Evolutionary conservation across 1,139 yeast genomes (phyloP).

Genomic region (Pichia sp.): DNA sequence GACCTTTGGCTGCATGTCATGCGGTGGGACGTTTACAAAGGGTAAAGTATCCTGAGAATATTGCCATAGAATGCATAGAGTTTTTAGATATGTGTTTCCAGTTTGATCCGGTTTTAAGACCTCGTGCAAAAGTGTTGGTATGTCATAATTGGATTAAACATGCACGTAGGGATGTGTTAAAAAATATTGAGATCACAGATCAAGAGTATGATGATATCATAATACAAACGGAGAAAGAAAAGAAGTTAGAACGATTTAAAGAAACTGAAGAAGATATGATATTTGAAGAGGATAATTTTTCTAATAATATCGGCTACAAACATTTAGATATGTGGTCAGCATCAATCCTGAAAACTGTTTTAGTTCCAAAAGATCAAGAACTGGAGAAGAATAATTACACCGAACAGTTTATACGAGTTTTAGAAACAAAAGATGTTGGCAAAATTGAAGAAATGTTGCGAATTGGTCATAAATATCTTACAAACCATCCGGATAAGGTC

Average conservation of each 20-base stretch:
- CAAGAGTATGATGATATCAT: background rate
- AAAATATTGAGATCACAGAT: constrained; percentile 12
- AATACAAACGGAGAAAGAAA: background rate
- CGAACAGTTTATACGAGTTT: background rate
- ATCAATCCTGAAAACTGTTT: no score
- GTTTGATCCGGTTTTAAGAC: constrained; percentile 59
- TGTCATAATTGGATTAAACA: constrained; percentile 56
- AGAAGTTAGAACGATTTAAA: background rate
- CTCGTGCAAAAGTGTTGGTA: constrained; percentile 49
- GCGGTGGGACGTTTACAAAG: constrained; percentile 84
- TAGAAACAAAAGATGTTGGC: background rate
- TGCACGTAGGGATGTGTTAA: constrained; percentile 9
- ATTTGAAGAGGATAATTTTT: background rate
- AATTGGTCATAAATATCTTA: background rate
- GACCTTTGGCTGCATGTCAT: constrained; percentile 84
- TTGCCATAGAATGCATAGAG: constrained; percentile 46
- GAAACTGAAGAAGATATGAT: background rate
- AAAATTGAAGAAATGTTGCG: background rate
- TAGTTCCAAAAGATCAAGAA: no score
- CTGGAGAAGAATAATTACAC: no score
- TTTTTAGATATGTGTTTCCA: constrained; percentile 81
- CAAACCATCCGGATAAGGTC: background rate
- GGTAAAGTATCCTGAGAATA: constrained; percentile 63
- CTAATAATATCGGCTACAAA: background rate
- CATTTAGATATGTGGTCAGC: background rate